A percentile compares a stretch with the other conserved stretches of the same genome.
These are phyloP conservation scores for Backusella sp. DNA, from an alignment of 192 early-diverging fungal species.

Conservation along the genomic window DNA sequence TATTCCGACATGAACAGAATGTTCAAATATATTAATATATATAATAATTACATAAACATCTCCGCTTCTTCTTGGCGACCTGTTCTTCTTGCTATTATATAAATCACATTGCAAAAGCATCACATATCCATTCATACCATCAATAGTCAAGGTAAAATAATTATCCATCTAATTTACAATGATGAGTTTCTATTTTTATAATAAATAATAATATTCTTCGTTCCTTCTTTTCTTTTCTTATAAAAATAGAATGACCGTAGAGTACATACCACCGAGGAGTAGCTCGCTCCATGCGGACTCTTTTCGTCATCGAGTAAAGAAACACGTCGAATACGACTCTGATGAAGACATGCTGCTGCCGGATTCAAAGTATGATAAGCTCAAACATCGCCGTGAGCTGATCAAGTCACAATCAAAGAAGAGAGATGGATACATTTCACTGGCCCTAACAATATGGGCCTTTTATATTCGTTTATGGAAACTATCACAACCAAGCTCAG, in stretches of 20 bases:
- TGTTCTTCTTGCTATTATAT: too few relatives aligned
- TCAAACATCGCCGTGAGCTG: neutral
- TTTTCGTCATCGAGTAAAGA: neutral
- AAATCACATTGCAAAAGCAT: too few relatives aligned
- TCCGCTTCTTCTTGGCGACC: too few relatives aligned
- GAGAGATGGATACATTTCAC: slow-evolving; percentile 3
- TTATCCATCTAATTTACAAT: neutral
- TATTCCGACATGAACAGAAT: too few relatives aligned
- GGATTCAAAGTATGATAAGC: slow-evolving; percentile 2
- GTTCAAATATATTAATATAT: too few relatives aligned
- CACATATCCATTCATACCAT: too few relatives aligned
- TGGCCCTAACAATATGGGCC: slow-evolving; percentile 32
- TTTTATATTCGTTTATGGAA: slow-evolving; percentile 41
- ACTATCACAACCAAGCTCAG: slow-evolving; percentile 37
- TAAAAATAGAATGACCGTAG: slow-evolving; percentile 6
- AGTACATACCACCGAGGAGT: slow-evolving; percentile 1
- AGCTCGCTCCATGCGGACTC: neutral
- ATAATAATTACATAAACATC: too few relatives aligned
- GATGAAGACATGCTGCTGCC: neutral
- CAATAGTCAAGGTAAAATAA: neutral
- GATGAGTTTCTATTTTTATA: neutral
- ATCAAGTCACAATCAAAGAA: neutral
- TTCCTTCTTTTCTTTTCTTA: neutral
- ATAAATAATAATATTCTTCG: slow-evolving; percentile 4
- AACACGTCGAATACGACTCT: neutral